phyloP scores from a whole-genome alignment of 2,329 filamentous ascomycete species.

The Hansfordia pulvinata region DNA sequence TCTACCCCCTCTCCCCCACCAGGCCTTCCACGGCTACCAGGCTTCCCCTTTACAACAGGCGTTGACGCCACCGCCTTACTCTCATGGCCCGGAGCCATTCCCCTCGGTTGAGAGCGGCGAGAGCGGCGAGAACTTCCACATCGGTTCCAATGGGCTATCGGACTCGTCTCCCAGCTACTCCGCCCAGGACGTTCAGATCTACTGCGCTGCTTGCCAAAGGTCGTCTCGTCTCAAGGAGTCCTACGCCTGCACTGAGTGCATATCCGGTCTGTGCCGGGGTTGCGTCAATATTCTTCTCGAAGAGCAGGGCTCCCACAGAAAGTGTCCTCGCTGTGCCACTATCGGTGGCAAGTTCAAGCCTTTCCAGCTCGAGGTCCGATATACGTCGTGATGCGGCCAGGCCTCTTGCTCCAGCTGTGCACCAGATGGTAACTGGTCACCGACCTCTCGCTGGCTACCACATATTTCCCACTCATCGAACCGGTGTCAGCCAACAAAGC shows the following conservation, averaged over 20 bases:
- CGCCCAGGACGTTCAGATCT: slow-evolving; percentile 72
- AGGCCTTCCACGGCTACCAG: slow-evolving; percentile 59
- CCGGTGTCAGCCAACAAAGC: no score
- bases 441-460: no score
- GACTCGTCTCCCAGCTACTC: slow-evolving; percentile 63
- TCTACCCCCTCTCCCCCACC: slow-evolving; percentile 46
- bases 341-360: slow-evolving; percentile 73
- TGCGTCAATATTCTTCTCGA: slow-evolving; percentile 73
- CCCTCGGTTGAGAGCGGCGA: slow-evolving; percentile 75
- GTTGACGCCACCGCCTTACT: slow-evolving; percentile 68
- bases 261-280: slow-evolving; percentile 79
- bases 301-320: slow-evolving; percentile 61
- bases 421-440: no score
- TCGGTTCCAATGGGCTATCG: slow-evolving; percentile 48
- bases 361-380: slow-evolving; percentile 72
- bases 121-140: slow-evolving; percentile 60
- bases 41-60: slow-evolving; percentile 85
- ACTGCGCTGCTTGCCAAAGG: slow-evolving; percentile 77
- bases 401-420: no score
- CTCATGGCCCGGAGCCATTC: slow-evolving; percentile 63
- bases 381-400: slow-evolving; percentile 20
- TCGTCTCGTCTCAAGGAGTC: slow-evolving; percentile 68
- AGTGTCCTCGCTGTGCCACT: slow-evolving; percentile 67
- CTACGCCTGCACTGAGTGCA: slow-evolving; percentile 92
- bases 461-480: no score